Base-by-base conservation (phyloP, 2,329 filamentous ascomycete species). In the Blastomyces parvus region DNA sequence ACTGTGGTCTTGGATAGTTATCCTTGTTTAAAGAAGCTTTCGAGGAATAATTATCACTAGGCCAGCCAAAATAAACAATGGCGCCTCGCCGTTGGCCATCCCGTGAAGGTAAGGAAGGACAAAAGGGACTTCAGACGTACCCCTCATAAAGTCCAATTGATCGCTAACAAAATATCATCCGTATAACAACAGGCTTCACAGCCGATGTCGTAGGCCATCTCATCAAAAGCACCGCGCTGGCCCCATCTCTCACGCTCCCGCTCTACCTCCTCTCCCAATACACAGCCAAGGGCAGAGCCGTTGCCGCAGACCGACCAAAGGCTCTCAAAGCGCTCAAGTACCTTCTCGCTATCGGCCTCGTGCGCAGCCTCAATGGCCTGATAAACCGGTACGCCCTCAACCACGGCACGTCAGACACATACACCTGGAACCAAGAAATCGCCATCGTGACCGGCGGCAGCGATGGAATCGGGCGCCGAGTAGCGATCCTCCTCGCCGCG, bases 381-480 rank as follows among this genome's bases (percentile, higher is more conserved):
- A 73, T 86, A 14, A 84, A 83, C 68, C 74, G 76, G 1, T 76
- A 80, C 13, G 77, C 77, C 3, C 63, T 79, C 59, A 83, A 83
- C 70, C 83, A 81, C 59, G 72, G 66, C 56, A 63, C 68, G 56
- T 67, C 67, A 27, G 76, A 74, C 64, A 67, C 69, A 46, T 75
- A 74, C 56, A 69, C 75, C 67, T 91, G 88, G 87, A 76, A 79
- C 27, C 82, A 81, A 60, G 88, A 91, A 76, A 81, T 91, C 60
- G 86, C 89, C 2, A 78, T 91, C 53, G 81, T 92, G 25, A 92
- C 89, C 0, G 89, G 90, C 8, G 89, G 89, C 8, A 85, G 86
- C 52, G 84, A 84, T 63, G 89, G 89, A 0, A 91, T 93, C 69
- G 89, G 89, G 17, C 84, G 82, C 25, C 77, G 82, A 46, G 81